Evolutionary conservation across 2,329 filamentous ascomycete species (phyloP).

Genomic region (Trichoderma sp.): DNA sequence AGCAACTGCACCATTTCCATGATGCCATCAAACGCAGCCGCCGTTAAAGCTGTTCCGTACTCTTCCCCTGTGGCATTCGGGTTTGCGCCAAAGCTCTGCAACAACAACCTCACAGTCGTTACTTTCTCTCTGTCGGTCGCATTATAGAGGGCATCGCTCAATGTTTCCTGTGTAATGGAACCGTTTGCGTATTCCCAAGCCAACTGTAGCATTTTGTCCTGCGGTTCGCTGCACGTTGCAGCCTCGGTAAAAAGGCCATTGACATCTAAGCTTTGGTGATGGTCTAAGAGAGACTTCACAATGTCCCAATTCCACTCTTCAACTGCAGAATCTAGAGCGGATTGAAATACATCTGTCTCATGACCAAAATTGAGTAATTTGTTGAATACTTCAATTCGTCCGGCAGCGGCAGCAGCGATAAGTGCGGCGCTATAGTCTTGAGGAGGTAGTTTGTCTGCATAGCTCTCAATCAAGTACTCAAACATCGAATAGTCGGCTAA

Average conservation of each 20-base stretch:
- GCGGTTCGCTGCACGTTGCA: slow-evolving; percentile 32
- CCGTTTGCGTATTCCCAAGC: slow-evolving; percentile 40
- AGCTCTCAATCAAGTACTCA: slow-evolving; percentile 41
- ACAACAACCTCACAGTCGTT: slow-evolving; percentile 37
- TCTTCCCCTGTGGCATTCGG: slow-evolving; percentile 40
- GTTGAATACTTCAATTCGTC: slow-evolving; percentile 42
- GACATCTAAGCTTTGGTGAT: slow-evolving; percentile 33
- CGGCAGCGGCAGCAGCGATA: slow-evolving; percentile 38
- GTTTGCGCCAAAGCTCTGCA: slow-evolving; percentile 35
- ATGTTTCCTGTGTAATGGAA: slow-evolving; percentile 31
- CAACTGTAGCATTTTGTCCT: slow-evolving; percentile 36
- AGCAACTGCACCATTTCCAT: slow-evolving; percentile 32
- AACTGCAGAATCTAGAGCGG: slow-evolving; percentile 35
- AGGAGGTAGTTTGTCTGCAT: slow-evolving; percentile 38
- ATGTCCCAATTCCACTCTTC: slow-evolving; percentile 40
- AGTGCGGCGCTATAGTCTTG: slow-evolving; percentile 42
- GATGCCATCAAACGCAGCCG: slow-evolving; percentile 40
- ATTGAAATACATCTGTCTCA: slow-evolving; percentile 32
- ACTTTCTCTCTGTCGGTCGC: slow-evolving; percentile 41
- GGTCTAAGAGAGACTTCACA: slow-evolving; percentile 35
- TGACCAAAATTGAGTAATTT: slow-evolving; percentile 35
- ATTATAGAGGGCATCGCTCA: slow-evolving; percentile 38
- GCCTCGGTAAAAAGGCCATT: slow-evolving; percentile 35
- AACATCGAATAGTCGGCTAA: slow-evolving; percentile 42
- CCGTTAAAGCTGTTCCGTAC: slow-evolving; percentile 35